A percentile compares a stretch with the other conserved stretches of the same genome.
phyloP scores from a whole-genome alignment of 805 yeast genomes.

The Kazachstania africana region DNA sequence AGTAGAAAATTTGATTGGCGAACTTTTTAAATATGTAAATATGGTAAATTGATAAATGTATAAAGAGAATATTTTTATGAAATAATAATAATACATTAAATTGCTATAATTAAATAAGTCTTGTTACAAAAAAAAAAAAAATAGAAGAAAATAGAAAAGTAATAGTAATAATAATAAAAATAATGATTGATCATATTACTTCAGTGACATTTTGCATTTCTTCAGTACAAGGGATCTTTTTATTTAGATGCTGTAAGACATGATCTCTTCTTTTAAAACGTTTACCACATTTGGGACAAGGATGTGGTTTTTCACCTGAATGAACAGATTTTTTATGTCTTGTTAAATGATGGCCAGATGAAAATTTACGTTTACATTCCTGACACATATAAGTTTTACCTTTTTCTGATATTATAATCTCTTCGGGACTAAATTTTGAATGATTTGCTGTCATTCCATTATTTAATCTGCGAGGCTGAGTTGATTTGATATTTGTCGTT shows the following conservation, averaged over 20 bases:
- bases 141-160: too few species aligned
- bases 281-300: constrained; percentile 27
- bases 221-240: constrained; percentile 7
- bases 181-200: too few species aligned
- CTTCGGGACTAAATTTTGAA: constrained; percentile 16
- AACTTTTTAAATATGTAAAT: too few species aligned
- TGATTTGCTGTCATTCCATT: not conserved
- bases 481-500: too few species aligned
- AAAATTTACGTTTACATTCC: constrained; percentile 23
- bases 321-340: constrained; percentile 28
- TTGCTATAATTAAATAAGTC: not conserved
- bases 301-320: constrained; percentile 25
- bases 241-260: constrained; percentile 26
- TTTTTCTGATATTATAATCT: constrained; percentile 20
- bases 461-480: not conserved
- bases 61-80: too few species aligned
- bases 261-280: constrained; percentile 27
- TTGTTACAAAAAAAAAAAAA: too few species aligned
- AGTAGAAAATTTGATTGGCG: not conserved
- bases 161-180: too few species aligned
- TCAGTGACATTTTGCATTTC: not conserved
- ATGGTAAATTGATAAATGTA: not conserved
- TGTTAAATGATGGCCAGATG: constrained; percentile 28
- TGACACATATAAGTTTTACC: constrained; percentile 25
- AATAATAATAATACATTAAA: not conserved